Evolutionary conservation across 1,284 basidiomycete species (phyloP).

Genomic region (Moniliophthora roreri): DNA sequence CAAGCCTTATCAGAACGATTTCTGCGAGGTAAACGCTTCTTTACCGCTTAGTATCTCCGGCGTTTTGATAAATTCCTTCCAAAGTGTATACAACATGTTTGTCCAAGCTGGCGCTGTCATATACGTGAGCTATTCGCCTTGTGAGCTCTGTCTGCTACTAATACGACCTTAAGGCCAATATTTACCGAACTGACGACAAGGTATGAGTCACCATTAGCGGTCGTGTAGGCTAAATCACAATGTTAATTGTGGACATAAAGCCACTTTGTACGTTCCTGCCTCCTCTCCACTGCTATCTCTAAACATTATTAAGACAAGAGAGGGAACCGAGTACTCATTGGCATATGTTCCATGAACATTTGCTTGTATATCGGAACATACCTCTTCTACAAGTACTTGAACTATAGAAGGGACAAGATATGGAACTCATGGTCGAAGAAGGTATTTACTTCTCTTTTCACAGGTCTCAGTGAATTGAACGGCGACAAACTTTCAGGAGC

Average conservation of each 20-base stretch:
- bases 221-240: neutral
- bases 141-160: neutral
- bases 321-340: conserved; percentile 45
- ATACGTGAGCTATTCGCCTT: conserved; percentile 36
- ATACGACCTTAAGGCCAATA: conserved; percentile 33
- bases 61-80: neutral
- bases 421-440: conserved; percentile 54
- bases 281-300: neutral
- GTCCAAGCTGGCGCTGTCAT: conserved; percentile 55
- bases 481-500: conserved; percentile 37
- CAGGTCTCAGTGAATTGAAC: neutral
- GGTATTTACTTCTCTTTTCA: conserved; percentile 29
- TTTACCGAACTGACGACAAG: conserved; percentile 47
- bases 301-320: conserved; percentile 37
- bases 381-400: conserved; percentile 56
- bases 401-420: conserved; percentile 46
- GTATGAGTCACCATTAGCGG: conserved; percentile 17
- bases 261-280: conserved; percentile 42
- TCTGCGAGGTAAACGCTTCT: conserved; percentile 43
- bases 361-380: conserved; percentile 49
- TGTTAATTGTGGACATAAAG: conserved; percentile 17
- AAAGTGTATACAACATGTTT: conserved; percentile 65
- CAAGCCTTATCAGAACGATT: conserved; percentile 38
- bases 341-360: conserved; percentile 45
- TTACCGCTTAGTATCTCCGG: too few relatives aligned